These are phyloP conservation scores for Mycena latifolia DNA, from an alignment of 768 basidiomycete genomes.

Conservation along the genomic window DNA sequence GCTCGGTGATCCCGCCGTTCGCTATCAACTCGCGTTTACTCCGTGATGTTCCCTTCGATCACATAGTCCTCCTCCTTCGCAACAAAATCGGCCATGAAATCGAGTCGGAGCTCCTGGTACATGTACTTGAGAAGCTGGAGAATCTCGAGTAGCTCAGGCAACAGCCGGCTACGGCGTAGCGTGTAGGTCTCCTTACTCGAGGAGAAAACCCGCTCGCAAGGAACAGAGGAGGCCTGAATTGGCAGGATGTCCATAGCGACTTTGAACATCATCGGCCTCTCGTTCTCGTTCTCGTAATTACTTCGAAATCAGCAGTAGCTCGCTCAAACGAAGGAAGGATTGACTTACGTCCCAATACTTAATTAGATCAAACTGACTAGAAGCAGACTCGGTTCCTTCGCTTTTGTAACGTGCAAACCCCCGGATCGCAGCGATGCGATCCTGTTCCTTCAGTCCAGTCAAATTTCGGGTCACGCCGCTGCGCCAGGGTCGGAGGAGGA, in stretches of 20 bases:
- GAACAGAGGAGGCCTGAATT: slow-evolving; percentile 45
- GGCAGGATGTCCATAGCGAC: slow-evolving; percentile 35
- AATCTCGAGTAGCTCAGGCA: slow-evolving; percentile 40
- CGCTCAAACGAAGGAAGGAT: not conserved
- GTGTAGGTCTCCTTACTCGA: slow-evolving; percentile 45
- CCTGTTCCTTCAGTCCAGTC: slow-evolving; percentile 3
- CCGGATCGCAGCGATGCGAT: not conserved
- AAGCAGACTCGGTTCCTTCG: not conserved
- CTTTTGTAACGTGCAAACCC: slow-evolving; percentile 21
- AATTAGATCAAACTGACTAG: slow-evolving; percentile 22
- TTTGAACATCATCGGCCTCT: slow-evolving; percentile 14
- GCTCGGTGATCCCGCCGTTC: not conserved
- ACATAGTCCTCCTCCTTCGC: slow-evolving; percentile 35
- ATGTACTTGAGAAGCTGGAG: slow-evolving; percentile 47
- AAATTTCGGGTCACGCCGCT: not conserved
- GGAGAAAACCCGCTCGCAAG: slow-evolving; percentile 45
- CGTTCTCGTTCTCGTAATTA: slow-evolving; percentile 20
- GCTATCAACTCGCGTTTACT: not conserved
- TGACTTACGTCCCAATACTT: slow-evolving; percentile 39
- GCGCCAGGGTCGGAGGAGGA: not conserved
- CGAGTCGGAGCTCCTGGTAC: slow-evolving; percentile 40
- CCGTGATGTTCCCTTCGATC: slow-evolving; percentile 31
- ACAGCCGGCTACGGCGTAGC: slow-evolving; percentile 37
- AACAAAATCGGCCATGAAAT: slow-evolving; percentile 35
- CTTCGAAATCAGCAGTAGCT: not conserved